These are phyloP conservation scores for Sporisorium sorghi DNA, from an alignment of 1,284 basidiomycete genomes.

Conservation along the genomic window DNA sequence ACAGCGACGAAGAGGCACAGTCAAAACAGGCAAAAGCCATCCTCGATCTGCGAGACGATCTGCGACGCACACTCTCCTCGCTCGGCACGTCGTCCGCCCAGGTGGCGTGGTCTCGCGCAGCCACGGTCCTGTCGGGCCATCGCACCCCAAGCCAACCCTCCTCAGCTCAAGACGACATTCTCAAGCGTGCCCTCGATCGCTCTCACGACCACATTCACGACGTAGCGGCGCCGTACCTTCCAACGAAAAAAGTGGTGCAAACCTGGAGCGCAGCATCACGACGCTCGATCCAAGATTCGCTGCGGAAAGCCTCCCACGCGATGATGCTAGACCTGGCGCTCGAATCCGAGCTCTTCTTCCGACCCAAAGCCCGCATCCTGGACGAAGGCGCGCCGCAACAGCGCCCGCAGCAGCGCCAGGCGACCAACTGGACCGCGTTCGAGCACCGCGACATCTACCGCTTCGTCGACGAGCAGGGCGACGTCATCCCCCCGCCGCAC, in stretches of 20 bases:
- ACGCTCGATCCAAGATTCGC: constrained; percentile 8
- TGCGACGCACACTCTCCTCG: constrained; percentile 17
- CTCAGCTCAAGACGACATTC: neutral
- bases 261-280: constrained; percentile 13
- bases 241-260: constrained; percentile 6
- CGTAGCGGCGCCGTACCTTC: constrained; percentile 12
- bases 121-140: neutral
- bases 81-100: constrained; percentile 18
- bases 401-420: constrained; percentile 25
- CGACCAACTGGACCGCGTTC: constrained; percentile 43
- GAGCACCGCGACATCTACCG: constrained; percentile 38
- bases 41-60: constrained; percentile 20
- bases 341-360: constrained; percentile 31
- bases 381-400: constrained; percentile 34
- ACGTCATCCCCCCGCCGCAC: constrained; percentile 35
- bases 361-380: constrained; percentile 28
- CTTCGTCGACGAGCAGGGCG: constrained; percentile 40
- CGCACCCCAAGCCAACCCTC: neutral
- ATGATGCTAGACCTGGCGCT: constrained; percentile 33
- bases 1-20: neutral
- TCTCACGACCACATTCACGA: neutral
- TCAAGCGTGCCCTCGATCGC: constrained; percentile 13
- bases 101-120: constrained; percentile 12
- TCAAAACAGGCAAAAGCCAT: neutral
- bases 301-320: constrained; percentile 12